phyloP scores from a whole-genome alignment of 139 green algal species.

The Raphidocelis subcapitata region DNA sequence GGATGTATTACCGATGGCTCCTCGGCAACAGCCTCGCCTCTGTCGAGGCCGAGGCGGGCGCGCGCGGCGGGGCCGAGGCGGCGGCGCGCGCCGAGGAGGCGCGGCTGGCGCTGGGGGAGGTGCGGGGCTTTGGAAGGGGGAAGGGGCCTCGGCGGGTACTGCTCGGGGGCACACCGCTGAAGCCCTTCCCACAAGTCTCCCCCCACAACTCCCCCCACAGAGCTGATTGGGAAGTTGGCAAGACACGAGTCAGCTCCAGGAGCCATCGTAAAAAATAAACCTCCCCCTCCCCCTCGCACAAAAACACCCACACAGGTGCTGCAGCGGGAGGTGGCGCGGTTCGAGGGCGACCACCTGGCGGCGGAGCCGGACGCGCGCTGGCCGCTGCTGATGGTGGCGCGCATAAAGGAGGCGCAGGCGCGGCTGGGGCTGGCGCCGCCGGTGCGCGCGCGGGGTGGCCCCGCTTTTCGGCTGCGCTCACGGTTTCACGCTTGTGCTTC shows the following conservation, averaged over 20 bases:
- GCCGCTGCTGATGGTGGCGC: constrained; percentile 77
- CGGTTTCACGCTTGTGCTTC: too few relatives aligned
- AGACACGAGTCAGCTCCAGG: too few relatives aligned
- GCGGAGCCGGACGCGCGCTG: constrained; percentile 71
- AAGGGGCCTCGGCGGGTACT: too few relatives aligned
- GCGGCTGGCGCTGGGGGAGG: constrained; percentile 7
- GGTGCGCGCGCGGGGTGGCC: too few relatives aligned
- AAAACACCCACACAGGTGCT: too few relatives aligned
- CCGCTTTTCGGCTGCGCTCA: too few relatives aligned
- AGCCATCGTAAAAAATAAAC: too few relatives aligned
- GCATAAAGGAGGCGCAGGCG: constrained; percentile 64
- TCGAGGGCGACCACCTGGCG: constrained; percentile 48
- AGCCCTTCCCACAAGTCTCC: too few relatives aligned
- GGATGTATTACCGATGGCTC: constrained; percentile 95
- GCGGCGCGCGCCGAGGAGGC: constrained; percentile 5
- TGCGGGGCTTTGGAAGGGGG: neutral
- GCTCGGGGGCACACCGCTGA: too few relatives aligned
- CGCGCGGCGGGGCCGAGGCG: neutral
- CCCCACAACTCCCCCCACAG: too few relatives aligned
- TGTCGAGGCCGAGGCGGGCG: constrained; percentile 33
- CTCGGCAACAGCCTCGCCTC: constrained; percentile 64
- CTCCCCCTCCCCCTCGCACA: too few relatives aligned
- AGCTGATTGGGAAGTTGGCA: too few relatives aligned
- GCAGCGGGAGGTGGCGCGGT: constrained; percentile 40
- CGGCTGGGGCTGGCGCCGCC: constrained; percentile 3